Percentiles rank a stretch among this genome's conserved stretches.
These are phyloP conservation scores for Termitomyces bulborhizus DNA, from an alignment of 768 basidiomycete species.

Conservation along the genomic window DNA sequence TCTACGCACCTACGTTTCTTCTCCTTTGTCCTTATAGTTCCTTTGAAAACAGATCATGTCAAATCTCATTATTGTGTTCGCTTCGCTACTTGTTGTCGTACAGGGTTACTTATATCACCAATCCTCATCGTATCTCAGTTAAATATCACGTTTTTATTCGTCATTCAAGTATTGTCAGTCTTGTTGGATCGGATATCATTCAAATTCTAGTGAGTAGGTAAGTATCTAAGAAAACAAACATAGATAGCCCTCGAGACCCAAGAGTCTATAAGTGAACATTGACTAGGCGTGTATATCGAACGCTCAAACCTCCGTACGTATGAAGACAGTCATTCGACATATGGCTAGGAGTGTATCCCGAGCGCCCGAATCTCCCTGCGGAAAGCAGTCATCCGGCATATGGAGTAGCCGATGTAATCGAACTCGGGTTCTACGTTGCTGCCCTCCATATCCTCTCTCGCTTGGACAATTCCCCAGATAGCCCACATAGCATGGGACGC, in stretches of 20 bases:
- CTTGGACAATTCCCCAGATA: conserved; percentile 92
- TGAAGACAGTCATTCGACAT: conserved; percentile 57
- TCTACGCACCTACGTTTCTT: conserved; percentile 15
- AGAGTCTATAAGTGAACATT: not conserved
- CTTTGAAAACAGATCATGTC: conserved; percentile 14
- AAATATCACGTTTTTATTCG: conserved; percentile 42
- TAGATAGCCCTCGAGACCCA: not conserved
- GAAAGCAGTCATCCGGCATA: conserved; percentile 60
- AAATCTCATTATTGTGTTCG: conserved; percentile 24
- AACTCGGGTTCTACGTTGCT: conserved; percentile 67
- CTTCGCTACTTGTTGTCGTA: conserved; percentile 28
- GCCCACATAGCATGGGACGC: conserved; percentile 91
- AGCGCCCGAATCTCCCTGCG: conserved; percentile 45
- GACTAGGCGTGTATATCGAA: conserved; percentile 28
- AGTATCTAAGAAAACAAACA: not conserved
- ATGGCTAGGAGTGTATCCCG: conserved; percentile 23
- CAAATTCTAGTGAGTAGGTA: not conserved
- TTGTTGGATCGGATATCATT: not conserved
- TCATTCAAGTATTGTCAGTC: conserved; percentile 8
- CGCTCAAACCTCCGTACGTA: conserved; percentile 42
- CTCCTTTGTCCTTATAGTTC: conserved; percentile 10
- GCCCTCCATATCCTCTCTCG: conserved; percentile 63
- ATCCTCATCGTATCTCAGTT: conserved; percentile 31
- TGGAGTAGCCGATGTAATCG: conserved; percentile 84
- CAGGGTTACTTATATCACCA: conserved; percentile 36